Evolutionary conservation across 1,284 basidiomycete species (phyloP), one percentile per base, ranked within the genome.

Genomic region (Lignosus rhinocerotis): DNA sequence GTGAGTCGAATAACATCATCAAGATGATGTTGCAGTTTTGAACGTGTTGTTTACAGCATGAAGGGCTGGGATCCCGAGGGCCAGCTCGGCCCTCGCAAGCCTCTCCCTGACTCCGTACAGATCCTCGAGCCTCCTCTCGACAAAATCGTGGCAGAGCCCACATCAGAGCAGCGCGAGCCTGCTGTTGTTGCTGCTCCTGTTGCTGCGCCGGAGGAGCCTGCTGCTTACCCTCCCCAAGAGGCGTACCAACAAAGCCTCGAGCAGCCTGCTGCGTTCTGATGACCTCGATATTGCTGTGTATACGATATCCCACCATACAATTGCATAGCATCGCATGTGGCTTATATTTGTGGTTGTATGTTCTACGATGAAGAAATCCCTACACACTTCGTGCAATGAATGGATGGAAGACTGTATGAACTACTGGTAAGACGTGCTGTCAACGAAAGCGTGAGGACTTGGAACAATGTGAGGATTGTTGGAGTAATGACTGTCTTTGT

Each of bases 1-100:
- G 93, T 94, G 70, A 68, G 91, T 76, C 25, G 34, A 45, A 12
- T 21, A 49, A 17, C 5, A 9, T 31, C 19, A 21, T 41, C 38
- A 7, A 47, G 31, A 33, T 10, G 49, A 2, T 6, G 16, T 32
- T n/a, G 9, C 5, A 36, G 43, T 50, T 12, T 16, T 56, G 59
- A 61, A 59, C 45, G 67, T 59, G 41, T 17, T 55, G 1, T 54
- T 45, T 58, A 44, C 67, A 95, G 93, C 79, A 98, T 99, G 96
- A 96, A 96, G 80, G 94, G 92, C 64, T 90, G 84, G 79, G 97
- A 99, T 78, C 93, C 95, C 60, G 89, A 93, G 72, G 95, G 95
- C 62, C 85, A 86, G 68, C 79, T 85, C 59, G 96, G 96, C 59
- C 96, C 96, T 72, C 83, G 85, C 77, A 95, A 95, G 78, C 94